A percentile compares a stretch with the other conserved stretches of the same genome.
Evolutionary conservation across 352 stramenopile species (phyloP).

Genomic region (Phytophthora crassamura): DNA sequence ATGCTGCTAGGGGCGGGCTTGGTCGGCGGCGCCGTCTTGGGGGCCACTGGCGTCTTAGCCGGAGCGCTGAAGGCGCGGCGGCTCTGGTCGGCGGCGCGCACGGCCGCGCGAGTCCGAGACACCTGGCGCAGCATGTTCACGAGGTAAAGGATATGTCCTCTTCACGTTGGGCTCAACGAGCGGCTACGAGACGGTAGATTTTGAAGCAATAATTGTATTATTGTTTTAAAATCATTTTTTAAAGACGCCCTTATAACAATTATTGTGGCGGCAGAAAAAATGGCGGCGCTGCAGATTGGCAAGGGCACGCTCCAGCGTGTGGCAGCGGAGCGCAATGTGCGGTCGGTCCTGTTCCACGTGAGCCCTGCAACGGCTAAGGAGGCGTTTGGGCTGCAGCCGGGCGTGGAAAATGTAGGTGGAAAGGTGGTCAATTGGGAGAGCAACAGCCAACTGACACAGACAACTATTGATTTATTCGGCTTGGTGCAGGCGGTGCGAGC

Average conservation of each 20-base stretch:
- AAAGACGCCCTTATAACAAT: too few species aligned
- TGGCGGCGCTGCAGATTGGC: constrained; percentile 12
- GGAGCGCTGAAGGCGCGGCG: constrained; percentile 24
- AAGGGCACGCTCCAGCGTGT: constrained; percentile 31
- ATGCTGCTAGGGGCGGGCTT: constrained; percentile 9
- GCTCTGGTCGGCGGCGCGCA: constrained; percentile 16
- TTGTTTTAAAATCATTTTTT: not conserved
- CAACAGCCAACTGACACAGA: not conserved
- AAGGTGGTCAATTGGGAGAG: not conserved
- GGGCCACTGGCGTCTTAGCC: constrained; percentile 10
- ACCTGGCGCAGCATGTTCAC: constrained; percentile 37
- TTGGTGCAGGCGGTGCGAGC: constrained; percentile 28
- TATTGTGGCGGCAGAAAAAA: not conserved
- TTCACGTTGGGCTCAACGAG: constrained; percentile 13
- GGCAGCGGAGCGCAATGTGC: constrained; percentile 50
- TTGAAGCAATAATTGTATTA: too few species aligned
- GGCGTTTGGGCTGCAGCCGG: constrained; percentile 7
- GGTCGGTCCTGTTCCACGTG: constrained; percentile 58
- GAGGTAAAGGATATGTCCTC: constrained; percentile 7
- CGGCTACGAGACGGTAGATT: constrained; percentile 8
- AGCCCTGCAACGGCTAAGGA: constrained; percentile 18
- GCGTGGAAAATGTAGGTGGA: constrained; percentile 32
- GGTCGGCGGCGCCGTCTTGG: constrained; percentile 4
- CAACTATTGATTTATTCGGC: constrained; percentile 8
- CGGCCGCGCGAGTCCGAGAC: constrained; percentile 26